These are phyloP conservation scores for Penicillium sp. DNA, from an alignment of 2,329 filamentous ascomycete genomes.

Conservation along the genomic window DNA sequence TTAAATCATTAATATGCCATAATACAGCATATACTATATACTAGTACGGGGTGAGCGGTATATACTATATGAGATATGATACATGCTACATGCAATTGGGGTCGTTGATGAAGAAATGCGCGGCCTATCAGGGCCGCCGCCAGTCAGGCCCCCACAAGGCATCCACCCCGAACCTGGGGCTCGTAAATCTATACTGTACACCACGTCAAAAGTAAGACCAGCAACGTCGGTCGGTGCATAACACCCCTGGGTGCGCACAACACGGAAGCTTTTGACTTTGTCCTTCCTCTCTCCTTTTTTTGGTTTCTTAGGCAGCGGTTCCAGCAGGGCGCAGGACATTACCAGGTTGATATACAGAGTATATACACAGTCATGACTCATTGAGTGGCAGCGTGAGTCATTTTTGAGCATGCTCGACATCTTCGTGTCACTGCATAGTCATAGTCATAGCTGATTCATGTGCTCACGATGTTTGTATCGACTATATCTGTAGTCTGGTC, in stretches of 20 bases:
- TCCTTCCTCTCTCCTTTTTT: neutral
- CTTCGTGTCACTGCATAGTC: neutral
- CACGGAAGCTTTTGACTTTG: neutral
- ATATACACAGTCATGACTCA: neutral
- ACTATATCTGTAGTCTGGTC: neutral
- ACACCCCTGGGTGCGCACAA: neutral
- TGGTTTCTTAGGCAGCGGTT: neutral
- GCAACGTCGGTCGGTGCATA: neutral
- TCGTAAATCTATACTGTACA: neutral
- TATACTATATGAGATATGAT: no score
- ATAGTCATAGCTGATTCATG: neutral
- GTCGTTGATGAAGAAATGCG: neutral
- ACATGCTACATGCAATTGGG: neutral
- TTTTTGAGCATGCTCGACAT: neutral
- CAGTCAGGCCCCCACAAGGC: neutral
- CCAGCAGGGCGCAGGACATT: neutral
- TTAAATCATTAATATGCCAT: no score
- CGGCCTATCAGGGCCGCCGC: neutral
- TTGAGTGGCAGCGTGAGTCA: neutral
- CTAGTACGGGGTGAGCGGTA: no score
- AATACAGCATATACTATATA: no score
- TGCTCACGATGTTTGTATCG: neutral
- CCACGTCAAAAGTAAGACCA: no score
- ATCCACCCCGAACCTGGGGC: neutral
- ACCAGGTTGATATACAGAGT: neutral